Percentiles rank a stretch among this genome's conserved stretches.
Evolutionary conservation across 2,329 filamentous ascomycete species (phyloP).

Genomic region (Ophiobolus disseminans): DNA sequence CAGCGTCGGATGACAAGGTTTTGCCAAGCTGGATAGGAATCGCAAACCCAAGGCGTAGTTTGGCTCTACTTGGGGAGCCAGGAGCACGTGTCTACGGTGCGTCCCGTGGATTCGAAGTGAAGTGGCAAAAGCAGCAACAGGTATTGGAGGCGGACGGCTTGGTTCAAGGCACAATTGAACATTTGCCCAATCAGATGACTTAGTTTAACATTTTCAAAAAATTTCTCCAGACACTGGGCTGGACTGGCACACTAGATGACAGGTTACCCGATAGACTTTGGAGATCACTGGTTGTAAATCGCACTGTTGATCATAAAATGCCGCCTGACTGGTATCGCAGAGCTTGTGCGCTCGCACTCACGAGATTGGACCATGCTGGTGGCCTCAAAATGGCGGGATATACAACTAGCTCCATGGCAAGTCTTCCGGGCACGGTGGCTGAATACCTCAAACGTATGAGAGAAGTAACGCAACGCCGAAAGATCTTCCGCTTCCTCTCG

Average conservation of each 20-base stretch:
- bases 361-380: constrained; percentile 4
- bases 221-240: neutral
- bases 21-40: constrained; percentile 3
- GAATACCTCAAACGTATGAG: no score
- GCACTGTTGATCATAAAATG: constrained; percentile 5
- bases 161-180: neutral
- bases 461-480: no score
- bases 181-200: no score
- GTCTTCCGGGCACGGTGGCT: no score
- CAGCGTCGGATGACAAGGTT: neutral
- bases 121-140: no score
- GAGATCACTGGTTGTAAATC: constrained; percentile 1
- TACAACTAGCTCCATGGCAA: no score
- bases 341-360: constrained; percentile 12
- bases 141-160: neutral
- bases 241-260: neutral
- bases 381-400: neutral
- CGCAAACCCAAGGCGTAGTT: no score
- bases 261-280: neutral
- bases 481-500: no score
- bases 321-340: constrained; percentile 19
- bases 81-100: neutral
- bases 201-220: neutral
- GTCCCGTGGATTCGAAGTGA: neutral
- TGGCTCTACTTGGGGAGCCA: neutral